Percentiles rank a stretch among this genome's conserved stretches.
These are phyloP conservation scores for Raffaelea deltoideospora DNA, from an alignment of 2,329 filamentous ascomycete genomes.

Conservation along the genomic window DNA sequence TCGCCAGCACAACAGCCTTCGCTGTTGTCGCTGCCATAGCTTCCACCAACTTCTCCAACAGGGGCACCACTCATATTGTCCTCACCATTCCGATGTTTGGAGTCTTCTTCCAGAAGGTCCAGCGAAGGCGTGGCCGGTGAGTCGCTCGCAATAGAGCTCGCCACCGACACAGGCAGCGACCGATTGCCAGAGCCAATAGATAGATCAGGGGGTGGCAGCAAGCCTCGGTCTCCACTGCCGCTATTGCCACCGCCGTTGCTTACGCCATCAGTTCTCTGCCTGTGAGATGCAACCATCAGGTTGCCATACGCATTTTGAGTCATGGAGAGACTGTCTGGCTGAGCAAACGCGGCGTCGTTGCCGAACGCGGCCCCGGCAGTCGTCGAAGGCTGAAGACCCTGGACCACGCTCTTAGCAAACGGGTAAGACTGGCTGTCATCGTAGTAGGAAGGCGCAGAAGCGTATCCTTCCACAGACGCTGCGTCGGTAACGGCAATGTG, in stretches of 20 bases:
- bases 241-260: not conserved
- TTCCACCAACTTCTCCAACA: not conserved
- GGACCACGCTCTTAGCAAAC: no score
- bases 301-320: slow-evolving; percentile 18
- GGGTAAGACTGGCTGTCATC: no score
- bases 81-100: slow-evolving; percentile 41
- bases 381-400: no score
- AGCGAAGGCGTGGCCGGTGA: slow-evolving; percentile 43
- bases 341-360: slow-evolving; percentile 19
- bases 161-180: slow-evolving; percentile 40
- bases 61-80: slow-evolving; percentile 7
- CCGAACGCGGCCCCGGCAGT: no score
- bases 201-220: slow-evolving; percentile 32
- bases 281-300: slow-evolving; percentile 21
- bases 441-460: slow-evolving; percentile 22
- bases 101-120: slow-evolving; percentile 27
- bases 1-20: not conserved
- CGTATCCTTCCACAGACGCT: slow-evolving; percentile 26
- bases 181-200: slow-evolving; percentile 21
- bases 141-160: slow-evolving; percentile 41
- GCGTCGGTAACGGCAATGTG: slow-evolving; percentile 41
- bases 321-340: slow-evolving; percentile 23
- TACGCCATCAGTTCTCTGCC: slow-evolving; percentile 13
- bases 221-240: slow-evolving; percentile 19
- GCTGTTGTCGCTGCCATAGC: not conserved